A percentile compares a stretch with the other conserved stretches of the same genome.
These are phyloP conservation scores for Tylopilus rubrobrunneus DNA, from an alignment of 768 basidiomycete species.

Conservation along the genomic window DNA sequence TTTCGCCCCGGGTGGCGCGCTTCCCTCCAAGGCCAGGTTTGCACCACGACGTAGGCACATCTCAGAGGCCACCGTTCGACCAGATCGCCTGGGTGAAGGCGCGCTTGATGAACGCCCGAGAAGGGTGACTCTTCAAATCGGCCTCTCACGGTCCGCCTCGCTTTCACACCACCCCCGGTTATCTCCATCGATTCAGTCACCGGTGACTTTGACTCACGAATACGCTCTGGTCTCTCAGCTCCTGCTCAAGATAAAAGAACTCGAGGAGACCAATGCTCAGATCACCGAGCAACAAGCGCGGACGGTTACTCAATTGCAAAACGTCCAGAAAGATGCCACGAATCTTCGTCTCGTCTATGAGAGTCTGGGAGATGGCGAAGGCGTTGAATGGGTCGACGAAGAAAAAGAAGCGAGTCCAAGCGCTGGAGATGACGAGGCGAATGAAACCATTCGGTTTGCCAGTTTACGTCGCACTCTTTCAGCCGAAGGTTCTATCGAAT, in stretches of 20 bases:
- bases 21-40: constrained; percentile 26
- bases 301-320: constrained; percentile 58
- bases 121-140: constrained; percentile 17
- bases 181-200: constrained; percentile 7
- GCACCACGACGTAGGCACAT: constrained; percentile 27
- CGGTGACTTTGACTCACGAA: constrained; percentile 30
- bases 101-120: constrained; percentile 13
- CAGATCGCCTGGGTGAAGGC: constrained; percentile 7
- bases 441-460: constrained; percentile 31
- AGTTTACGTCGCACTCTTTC: constrained; percentile 27
- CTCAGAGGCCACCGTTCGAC: constrained; percentile 23
- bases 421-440: constrained; percentile 25
- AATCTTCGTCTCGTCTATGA: constrained; percentile 70
- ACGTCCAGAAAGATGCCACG: constrained; percentile 69
- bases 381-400: constrained; percentile 39
- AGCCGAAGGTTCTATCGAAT: constrained; percentile 20
- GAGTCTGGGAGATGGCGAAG: constrained; percentile 52
- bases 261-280: constrained; percentile 67
- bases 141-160: constrained; percentile 24
- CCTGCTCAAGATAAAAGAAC: constrained; percentile 68
- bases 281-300: constrained; percentile 63
- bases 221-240: constrained; percentile 66
- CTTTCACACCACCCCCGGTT: constrained; percentile 20
- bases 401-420: constrained; percentile 35
- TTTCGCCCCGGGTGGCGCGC: constrained; percentile 59